Conservation (phyloP, 2,329 filamentous ascomycete species). For the Davidsoniella virescens region DNA sequence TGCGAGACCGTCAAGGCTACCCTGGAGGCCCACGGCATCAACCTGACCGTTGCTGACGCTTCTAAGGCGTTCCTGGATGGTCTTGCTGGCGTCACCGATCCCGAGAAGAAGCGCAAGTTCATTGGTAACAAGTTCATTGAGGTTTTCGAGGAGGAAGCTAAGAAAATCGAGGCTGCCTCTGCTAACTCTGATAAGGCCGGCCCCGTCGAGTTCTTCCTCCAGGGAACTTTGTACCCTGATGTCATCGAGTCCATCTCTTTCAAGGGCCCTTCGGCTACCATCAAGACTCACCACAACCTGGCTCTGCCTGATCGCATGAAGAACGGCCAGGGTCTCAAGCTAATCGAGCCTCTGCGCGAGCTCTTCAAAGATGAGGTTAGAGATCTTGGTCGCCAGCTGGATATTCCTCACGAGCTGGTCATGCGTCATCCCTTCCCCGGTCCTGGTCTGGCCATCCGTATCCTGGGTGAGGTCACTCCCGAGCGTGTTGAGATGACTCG, state of each 20-base stretch:
- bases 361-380: conserved; percentile 55
- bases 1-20: conserved; percentile 67
- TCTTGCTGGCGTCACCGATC: conserved; percentile 59
- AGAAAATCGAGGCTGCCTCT: conserved; percentile 31
- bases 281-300: conserved; percentile 51
- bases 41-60: conserved; percentile 75
- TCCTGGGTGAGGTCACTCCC: conserved; percentile 69
- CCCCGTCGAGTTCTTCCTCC: conserved; percentile 69
- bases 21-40: conserved; percentile 66
- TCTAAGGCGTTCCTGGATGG: conserved; percentile 59
- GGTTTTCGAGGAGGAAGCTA: conserved; percentile 65
- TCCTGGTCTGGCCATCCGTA: conserved; percentile 54
- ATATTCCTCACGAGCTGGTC: conserved; percentile 21
- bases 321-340: conserved; percentile 35
- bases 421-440: conserved; percentile 19
- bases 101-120: conserved; percentile 81
- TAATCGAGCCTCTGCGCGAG: conserved; percentile 64
- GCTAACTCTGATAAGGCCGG: conserved; percentile 51
- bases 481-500: conserved; percentile 65
- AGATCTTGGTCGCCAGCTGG: conserved; percentile 19
- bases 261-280: conserved; percentile 33
- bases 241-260: conserved; percentile 33
- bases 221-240: conserved; percentile 58
- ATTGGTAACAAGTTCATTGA: conserved; percentile 55
- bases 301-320: conserved; percentile 43